Percentiles rank a stretch among this genome's conserved stretches.
These are phyloP conservation scores for Purshia tridentata DNA, from an alignment of 306 rosid species.

Conservation along the genomic window DNA sequence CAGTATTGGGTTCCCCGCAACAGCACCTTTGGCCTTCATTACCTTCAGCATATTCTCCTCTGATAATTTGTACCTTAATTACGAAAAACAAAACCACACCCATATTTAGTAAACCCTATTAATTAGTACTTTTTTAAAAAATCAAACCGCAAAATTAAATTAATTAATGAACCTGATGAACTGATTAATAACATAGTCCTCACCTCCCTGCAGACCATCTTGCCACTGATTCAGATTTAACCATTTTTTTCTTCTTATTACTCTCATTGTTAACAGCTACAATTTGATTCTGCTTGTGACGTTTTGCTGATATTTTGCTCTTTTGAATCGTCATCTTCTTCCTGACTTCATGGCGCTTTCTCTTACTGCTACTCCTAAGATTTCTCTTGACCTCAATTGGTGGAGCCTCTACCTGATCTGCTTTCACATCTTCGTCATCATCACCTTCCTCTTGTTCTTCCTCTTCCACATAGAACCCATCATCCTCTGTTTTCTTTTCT, in stretches of 20 bases:
- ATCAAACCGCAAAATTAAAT: not conserved
- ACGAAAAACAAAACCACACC: not conserved
- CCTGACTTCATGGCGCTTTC: constrained; percentile 30
- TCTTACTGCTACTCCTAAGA: constrained; percentile 26
- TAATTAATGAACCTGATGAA: not conserved
- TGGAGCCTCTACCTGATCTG: constrained; percentile 1
- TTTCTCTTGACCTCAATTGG: constrained; percentile 28
- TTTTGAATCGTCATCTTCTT: not conserved
- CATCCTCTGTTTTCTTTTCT: not conserved
- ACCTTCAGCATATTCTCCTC: constrained; percentile 76
- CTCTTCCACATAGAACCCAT: constrained; percentile 23
- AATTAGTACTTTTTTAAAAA: not conserved
- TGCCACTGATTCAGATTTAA: constrained; percentile 38
- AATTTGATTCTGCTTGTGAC: constrained; percentile 33
- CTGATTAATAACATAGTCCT: not conserved
- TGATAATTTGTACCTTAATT: constrained; percentile 69
- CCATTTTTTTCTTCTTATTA: constrained; percentile 32
- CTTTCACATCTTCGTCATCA: constrained; percentile 25
- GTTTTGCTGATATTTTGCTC: constrained; percentile 16
- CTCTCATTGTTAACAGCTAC: constrained; percentile 23
- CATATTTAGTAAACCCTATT: not conserved
- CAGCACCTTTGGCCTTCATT: constrained; percentile 66
- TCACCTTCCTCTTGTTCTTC: constrained; percentile 2
- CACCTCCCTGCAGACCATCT: constrained; percentile 62
- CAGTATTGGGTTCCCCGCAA: constrained; percentile 59